A percentile compares a stretch with the other conserved stretches of the same genome.
phyloP scores from a whole-genome alignment of 495 filamentous ascomycete species.

The Penicillium taxi region DNA sequence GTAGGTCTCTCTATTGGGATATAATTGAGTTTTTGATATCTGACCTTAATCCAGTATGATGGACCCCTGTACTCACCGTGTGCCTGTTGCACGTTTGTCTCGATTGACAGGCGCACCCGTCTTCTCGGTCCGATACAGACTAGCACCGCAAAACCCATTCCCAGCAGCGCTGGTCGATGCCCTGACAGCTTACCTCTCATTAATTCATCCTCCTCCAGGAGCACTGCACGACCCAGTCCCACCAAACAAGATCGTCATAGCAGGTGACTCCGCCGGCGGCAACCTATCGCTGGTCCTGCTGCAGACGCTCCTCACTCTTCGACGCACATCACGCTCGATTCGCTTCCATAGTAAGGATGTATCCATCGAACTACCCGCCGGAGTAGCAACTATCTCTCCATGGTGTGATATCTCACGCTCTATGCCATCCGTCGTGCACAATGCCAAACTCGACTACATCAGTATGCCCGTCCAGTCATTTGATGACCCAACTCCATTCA shows the following conservation, averaged over 20 bases:
- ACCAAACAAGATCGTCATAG: slow-evolving; percentile 64
- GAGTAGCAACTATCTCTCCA: slow-evolving; percentile 54
- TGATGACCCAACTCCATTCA: slow-evolving; percentile 11
- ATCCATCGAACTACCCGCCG: slow-evolving; percentile 60
- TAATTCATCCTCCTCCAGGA: slow-evolving; percentile 70
- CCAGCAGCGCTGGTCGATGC: slow-evolving; percentile 77
- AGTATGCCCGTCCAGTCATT: slow-evolving; percentile 21
- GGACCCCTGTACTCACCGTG: slow-evolving; percentile 64
- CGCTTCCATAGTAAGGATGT: slow-evolving; percentile 58
- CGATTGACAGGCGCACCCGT: slow-evolving; percentile 50
- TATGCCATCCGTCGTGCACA: slow-evolving; percentile 58
- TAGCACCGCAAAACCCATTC: slow-evolving; percentile 79
- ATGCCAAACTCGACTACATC: slow-evolving; percentile 69
- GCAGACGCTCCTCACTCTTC: slow-evolving; percentile 65
- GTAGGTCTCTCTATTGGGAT: slow-evolving; percentile 31
- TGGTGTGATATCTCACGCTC: slow-evolving; percentile 74
- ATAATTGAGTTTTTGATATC: too few species aligned
- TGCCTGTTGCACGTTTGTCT: slow-evolving; percentile 36
- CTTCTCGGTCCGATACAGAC: slow-evolving; percentile 77
- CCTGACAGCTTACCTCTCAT: slow-evolving; percentile 70
- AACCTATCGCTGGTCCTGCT: slow-evolving; percentile 65
- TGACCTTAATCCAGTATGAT: slow-evolving; percentile 41
- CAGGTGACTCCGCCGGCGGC: slow-evolving; percentile 85
- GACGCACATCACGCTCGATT: slow-evolving; percentile 44
- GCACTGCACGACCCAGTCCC: slow-evolving; percentile 63